These are phyloP conservation scores for Pichia cabralensis DNA, from an alignment of 805 yeast species.

Conservation along the genomic window DNA sequence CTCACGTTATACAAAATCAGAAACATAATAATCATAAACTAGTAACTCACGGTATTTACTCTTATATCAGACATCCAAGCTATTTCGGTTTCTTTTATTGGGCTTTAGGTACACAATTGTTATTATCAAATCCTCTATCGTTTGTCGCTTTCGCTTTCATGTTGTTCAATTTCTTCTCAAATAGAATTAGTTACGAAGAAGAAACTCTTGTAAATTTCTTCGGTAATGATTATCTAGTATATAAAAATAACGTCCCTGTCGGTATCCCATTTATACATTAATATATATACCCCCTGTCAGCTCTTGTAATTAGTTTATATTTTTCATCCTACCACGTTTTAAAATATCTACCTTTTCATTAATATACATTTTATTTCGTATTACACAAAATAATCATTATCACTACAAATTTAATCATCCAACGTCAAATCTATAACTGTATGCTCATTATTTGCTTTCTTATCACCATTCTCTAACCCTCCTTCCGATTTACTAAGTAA, in stretches of 20 bases:
- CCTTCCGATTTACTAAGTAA: no score
- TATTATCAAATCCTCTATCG: conserved; percentile 58
- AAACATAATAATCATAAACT: conserved; percentile 49
- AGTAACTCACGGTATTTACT: conserved; percentile 68
- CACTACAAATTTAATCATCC: no score
- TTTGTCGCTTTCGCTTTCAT: conserved; percentile 42
- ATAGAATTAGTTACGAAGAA: conserved; percentile 69
- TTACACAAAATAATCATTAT: no score
- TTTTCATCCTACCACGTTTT: no score
- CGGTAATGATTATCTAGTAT: conserved; percentile 51
- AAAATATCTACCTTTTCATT: no score
- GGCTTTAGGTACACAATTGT: conserved; percentile 79
- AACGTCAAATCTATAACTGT: no score
- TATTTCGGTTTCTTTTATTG: conserved; percentile 89
- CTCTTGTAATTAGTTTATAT: no score
- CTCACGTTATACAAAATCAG: conserved; percentile 59
- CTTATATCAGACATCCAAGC: conserved; percentile 71
- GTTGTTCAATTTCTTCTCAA: conserved; percentile 58
- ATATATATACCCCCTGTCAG: no score
- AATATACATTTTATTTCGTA: no score
- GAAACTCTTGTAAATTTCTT: conserved; percentile 53
- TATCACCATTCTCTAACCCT: no score
- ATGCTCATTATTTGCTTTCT: no score
- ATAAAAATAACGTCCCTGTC: conserved; percentile 39
- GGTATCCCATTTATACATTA: no score